Base-by-base conservation (phyloP, 352 stramenopile genomes). In the Globisporangium polare region DNA sequence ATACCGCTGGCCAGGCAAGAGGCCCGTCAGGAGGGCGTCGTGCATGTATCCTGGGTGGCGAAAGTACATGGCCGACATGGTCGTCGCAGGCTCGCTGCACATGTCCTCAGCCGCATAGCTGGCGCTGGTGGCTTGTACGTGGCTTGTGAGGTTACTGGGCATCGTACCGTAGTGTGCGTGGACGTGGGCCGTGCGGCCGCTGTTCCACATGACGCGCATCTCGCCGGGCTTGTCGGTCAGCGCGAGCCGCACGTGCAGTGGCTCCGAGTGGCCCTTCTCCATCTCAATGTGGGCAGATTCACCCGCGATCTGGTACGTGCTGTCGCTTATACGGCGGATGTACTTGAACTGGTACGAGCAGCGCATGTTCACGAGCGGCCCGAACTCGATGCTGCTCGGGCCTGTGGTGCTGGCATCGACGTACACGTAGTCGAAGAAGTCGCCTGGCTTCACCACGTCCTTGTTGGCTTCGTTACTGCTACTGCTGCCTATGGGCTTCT, bases 141-240 rank as follows among this genome's bases (percentile, higher is more conserved):
- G 49, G 27, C n/a, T 27, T 41, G 26, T 70, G 46, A 71, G 29
- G 17, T 72, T 74, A 1, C 61, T 31, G 8, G 37, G 57, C 12
- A 65, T 20, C 17, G 69, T 60, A 18, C 74, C 71, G 42, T 75
- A 86, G 17, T 62, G 53, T 52, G 85, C 76, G 9, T 74, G 56
- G 6, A 72, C 74, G 9, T 62, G 57, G 2, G 63, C 43, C n/a
- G 77, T 71, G 31, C 69, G 61, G 29, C 53, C 76, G 52, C 74
- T 86, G 18, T 74, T 76, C 78, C 78, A 88, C 58, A 77, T 78
- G 46, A 88, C 74, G 24, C 76, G 65, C 68, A 88, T 84, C 57
- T 86, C 66, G 29, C 66, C 62, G 3, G 45, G 9, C 15, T 29
- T 58, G 37, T 18, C 39, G 7, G 62, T 67, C 39, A 67, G 53